A percentile compares a stretch with the other conserved stretches of the same genome.
Conservation (phyloP, 768 basidiomycete genomes). For the Rhodotorula diobovata region DNA sequence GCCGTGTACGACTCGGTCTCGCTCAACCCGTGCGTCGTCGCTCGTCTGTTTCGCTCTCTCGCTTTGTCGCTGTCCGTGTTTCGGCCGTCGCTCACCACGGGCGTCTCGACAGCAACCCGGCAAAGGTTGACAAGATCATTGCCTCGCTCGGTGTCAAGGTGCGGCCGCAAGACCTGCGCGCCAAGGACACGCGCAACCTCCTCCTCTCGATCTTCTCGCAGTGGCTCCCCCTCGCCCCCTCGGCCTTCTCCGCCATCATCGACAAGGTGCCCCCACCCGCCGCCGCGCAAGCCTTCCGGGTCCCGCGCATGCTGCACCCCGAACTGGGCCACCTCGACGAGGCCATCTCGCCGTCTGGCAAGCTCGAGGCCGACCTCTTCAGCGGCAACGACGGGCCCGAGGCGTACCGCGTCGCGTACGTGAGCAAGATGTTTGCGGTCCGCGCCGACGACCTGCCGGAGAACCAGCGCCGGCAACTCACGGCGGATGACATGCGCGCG, state of each 20-base stretch:
- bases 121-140: constrained; percentile 84
- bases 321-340: constrained; percentile 57
- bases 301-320: constrained; percentile 89
- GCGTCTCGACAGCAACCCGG: constrained; percentile 62
- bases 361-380: constrained; percentile 79
- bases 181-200: constrained; percentile 80
- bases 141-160: constrained; percentile 75
- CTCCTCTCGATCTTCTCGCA: constrained; percentile 84
- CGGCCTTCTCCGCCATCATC: constrained; percentile 83
- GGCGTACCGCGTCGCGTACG: constrained; percentile 72
- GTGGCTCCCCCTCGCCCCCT: constrained; percentile 91
- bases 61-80: not conserved
- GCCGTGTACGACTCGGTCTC: constrained; percentile 87
- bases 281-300: constrained; percentile 69
- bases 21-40: constrained; percentile 71
- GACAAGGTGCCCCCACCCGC: constrained; percentile 89
- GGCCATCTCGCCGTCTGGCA: constrained; percentile 62
- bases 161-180: constrained; percentile 77
- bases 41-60: not conserved
- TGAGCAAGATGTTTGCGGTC: constrained; percentile 98
- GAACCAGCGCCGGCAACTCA: constrained; percentile 68
- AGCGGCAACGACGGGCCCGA: constrained; percentile 59
- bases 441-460: constrained; percentile 74
- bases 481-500: constrained; percentile 73
- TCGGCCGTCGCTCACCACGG: no score